Evolutionary conservation across 1,284 basidiomycete species (phyloP), one percentile per base, ranked within the genome.

Genomic region (Ceratorhiza oryzae-sativae): DNA sequence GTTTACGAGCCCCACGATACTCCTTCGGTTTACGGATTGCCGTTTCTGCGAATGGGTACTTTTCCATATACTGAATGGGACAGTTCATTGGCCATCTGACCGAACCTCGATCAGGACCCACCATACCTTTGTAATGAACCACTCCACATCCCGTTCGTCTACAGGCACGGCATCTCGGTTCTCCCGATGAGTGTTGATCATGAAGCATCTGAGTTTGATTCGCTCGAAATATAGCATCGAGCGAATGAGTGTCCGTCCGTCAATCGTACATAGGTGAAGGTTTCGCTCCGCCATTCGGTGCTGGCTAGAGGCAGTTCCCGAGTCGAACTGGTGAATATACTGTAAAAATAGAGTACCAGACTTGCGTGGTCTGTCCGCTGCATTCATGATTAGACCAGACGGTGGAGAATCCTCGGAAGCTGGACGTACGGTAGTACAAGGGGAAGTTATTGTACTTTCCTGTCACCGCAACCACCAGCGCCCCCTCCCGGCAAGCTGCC

Each of bases 221-320:
- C 65, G 65, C 23, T 70, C 65, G 36, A 70, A 45, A n/a, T 58
- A 70, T 10, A 70, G 41, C 53, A 70, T 70, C 23, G 36, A 58
- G 18, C 65, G 36, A 6, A 25, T 36, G 23, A 34, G 12, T 3
- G 65, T 70, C 25, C 65, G 65, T 12, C 18, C 25, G n/a, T 70
- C 65, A 6, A 70, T 70, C 8, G 65, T 58, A 9, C 4, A 23
- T 3, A 70, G 20, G 25, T 34, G 34, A 13, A 70, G 42, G 9
- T 34, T 70, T 4, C 53, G 51, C 27, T 70, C 65, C 6, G 55
- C 32, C 55, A 58, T 58, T 20, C 34, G 55, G 6, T 58, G 55
- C 23, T 58, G 55, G 23, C 55, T 58, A n/a, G n/a, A 34, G 13
- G 30, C 41, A 4, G 41, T 48, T 9, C n/a, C 13, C 23, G 23